phyloP scores from a whole-genome alignment of 2,329 filamentous ascomycete genomes.

The Cercospora citrullina region DNA sequence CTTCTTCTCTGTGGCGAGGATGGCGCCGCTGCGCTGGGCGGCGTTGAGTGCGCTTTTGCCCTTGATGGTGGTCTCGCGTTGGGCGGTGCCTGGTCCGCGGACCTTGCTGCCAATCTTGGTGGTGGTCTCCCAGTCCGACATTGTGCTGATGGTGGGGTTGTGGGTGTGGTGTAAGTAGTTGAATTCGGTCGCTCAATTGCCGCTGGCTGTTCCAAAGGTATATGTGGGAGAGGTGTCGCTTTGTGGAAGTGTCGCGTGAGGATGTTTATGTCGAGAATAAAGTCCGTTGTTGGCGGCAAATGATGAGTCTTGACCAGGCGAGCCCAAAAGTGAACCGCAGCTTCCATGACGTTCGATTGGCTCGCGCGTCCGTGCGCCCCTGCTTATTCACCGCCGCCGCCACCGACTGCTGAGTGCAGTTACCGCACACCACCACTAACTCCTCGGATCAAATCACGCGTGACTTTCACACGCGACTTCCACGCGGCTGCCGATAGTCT shows the following conservation, averaged over 20 bases:
- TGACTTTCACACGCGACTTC: neutral
- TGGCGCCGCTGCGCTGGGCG: constrained; percentile 73
- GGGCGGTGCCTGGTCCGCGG: constrained; percentile 63
- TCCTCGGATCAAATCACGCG: neutral
- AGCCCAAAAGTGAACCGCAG: constrained; percentile 7
- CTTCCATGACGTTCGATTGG: constrained; percentile 5
- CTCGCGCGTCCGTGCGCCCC: neutral
- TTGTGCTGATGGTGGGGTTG: constrained; percentile 24
- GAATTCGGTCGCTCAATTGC: neutral
- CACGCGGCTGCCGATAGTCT: neutral
- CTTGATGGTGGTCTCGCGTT: constrained; percentile 85
- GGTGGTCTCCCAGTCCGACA: constrained; percentile 73
- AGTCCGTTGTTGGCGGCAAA: neutral
- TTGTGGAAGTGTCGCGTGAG: neutral
- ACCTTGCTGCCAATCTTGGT: constrained; percentile 93
- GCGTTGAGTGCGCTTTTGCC: constrained; percentile 85
- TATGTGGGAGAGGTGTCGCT: neutral
- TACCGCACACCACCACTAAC: neutral
- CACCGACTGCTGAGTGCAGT: neutral
- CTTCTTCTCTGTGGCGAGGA: constrained; percentile 93
- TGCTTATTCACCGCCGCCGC: constrained; percentile 1
- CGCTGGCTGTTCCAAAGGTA: neutral
- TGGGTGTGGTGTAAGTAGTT: neutral
- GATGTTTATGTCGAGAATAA: neutral
- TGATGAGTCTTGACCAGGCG: neutral